phyloP scores from a whole-genome alignment of 768 basidiomycete species.

The Rhizopogon roseolus region DNA sequence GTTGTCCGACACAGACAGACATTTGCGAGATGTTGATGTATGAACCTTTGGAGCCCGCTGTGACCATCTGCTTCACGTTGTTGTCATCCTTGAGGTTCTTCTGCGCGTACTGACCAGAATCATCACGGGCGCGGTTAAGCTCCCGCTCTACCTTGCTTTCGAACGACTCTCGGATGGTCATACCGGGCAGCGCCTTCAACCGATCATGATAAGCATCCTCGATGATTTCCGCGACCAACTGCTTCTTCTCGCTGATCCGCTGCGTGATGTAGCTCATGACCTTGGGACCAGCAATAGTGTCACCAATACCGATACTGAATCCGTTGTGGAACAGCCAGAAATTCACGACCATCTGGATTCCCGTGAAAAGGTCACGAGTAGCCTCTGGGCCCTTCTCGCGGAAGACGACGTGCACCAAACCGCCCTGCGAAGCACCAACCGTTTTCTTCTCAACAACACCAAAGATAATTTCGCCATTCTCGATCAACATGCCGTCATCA shows the following conservation, averaged over 20 bases:
- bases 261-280: slow-evolving; percentile 87
- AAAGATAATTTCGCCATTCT: slow-evolving; percentile 93
- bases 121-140: slow-evolving; percentile 93
- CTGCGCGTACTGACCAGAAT: slow-evolving; percentile 94
- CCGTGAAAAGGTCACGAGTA: slow-evolving; percentile 86
- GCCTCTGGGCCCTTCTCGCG: slow-evolving; percentile 95
- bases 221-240: slow-evolving; percentile 73
- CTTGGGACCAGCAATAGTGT: slow-evolving; percentile 88
- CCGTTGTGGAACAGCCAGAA: slow-evolving; percentile 99
- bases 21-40: slow-evolving; percentile 99
- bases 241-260: slow-evolving; percentile 78
- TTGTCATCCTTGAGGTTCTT: slow-evolving; percentile 97
- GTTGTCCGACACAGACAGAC: slow-evolving; percentile 99
- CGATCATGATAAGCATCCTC: slow-evolving; percentile 80
- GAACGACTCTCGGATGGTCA: slow-evolving; percentile 99
- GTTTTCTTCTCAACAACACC: slow-evolving; percentile 98
- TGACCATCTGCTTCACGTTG: slow-evolving; percentile 99
- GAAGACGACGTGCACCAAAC: slow-evolving; percentile 94
- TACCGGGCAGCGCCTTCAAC: slow-evolving; percentile 88
- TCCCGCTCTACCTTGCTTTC: slow-evolving; percentile 89
- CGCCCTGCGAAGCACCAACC: slow-evolving; percentile 93
- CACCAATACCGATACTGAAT: slow-evolving; percentile 98
- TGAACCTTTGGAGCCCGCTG: slow-evolving; percentile 96
- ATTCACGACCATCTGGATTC: slow-evolving; percentile 93
- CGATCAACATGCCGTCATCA: slow-evolving; percentile 94